A percentile compares a stretch with the other conserved stretches of the same genome.
Evolutionary conservation across 179 eudicot genomes (phyloP).

Genomic region (Nepenthes alata): DNA sequence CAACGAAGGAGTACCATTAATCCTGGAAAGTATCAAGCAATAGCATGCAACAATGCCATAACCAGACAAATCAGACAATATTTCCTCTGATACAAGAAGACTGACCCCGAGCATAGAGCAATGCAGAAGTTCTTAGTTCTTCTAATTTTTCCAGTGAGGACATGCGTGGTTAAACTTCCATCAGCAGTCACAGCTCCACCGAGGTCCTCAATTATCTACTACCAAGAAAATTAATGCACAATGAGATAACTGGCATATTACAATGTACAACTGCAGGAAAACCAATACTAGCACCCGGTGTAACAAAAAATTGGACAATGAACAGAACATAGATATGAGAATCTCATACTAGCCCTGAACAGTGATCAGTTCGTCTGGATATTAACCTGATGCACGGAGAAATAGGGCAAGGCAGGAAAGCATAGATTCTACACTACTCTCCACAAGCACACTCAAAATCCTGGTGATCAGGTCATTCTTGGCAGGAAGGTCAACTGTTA

Average conservation of each 20-base stretch:
- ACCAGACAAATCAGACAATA: not conserved
- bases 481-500: no score
- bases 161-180: constrained; percentile 65
- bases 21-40: not conserved
- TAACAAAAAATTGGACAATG: no score
- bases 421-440: no score
- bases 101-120: constrained; percentile 88
- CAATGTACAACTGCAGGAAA: not conserved
- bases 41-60: not conserved
- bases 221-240: constrained; percentile 9
- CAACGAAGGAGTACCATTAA: no score
- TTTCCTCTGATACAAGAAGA: constrained; percentile 2
- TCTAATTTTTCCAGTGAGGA: constrained; percentile 63
- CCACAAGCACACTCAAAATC: no score
- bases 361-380: not conserved
- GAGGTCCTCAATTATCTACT: constrained; percentile 60
- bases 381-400: no score
- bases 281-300: no score
- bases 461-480: no score
- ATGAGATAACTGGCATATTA: constrained; percentile 7
- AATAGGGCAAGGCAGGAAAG: no score
- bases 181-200: constrained; percentile 61
- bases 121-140: constrained; percentile 78
- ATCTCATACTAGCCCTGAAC: not conserved
- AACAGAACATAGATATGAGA: not conserved